Base-by-base conservation (phyloP, 345 rosid species). In the Abelmoschus esculentus region DNA sequence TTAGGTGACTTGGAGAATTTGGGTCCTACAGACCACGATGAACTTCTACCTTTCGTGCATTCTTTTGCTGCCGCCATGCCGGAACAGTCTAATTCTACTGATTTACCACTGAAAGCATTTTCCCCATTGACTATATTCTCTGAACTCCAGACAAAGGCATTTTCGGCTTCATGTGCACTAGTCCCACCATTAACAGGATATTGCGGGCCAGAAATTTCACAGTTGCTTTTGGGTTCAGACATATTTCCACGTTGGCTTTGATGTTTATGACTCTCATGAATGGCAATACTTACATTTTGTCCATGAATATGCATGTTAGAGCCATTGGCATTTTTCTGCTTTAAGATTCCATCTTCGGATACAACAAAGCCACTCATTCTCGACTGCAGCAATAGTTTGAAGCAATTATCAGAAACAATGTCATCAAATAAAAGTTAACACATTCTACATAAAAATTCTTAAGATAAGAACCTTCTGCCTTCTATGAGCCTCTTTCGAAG, bases 401-500 rank as follows among this genome's bases (percentile, higher is more conserved):
- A 29, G 40, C 28, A 34, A 70, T 60, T 47, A 75, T 69, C 28
- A 55, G 70, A 75, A 69, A 60, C 38, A 65, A 53, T n/a, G 46
- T 0, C 14, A 52, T 52, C 56, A 46, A 53, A 38, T 3, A 11
- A 61, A 66, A 55, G 17, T 15, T 46, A 34, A 52, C 50, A 47
- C 42, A 36, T 63, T 47, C 28, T 42, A 63, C 3, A 72, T 44
- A 14, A 49, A 74, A 55, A 26, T 5, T 44, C 18, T 22, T 22
- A 11, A 31, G 18, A 42, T 58, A 60, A 61, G 34, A 56, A 83
- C 93, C 90, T 86, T 86, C 47, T 83, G 85, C 72, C 70, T 81
- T 49, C 29, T 44, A 42, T 67, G 67, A 77, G 78, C 77, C 73
- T 77, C 86, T 67, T 77, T 80, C 19, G 57, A 32, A 54, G 77